Evolutionary conservation across 352 stramenopile species (phyloP), one percentile per base, ranked within the genome.

Genomic region (Globisporangium spinosum): DNA sequence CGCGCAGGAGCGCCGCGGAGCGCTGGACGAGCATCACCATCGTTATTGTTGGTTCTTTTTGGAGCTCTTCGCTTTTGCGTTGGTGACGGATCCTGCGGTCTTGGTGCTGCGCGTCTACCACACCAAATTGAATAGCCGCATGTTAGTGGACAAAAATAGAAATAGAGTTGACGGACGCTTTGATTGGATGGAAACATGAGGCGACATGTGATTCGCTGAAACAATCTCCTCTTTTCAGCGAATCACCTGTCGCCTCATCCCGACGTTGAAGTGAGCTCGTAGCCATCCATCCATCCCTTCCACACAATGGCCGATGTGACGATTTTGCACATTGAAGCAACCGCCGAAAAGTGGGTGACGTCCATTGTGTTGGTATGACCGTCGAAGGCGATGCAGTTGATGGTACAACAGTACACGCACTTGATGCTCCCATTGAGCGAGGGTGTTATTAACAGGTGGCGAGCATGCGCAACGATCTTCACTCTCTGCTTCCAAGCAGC

Each of bases 21-120:
- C 63, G 63, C 54, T 68, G 63, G 15, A 62, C 23, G 9, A 62
- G 38, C 63, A 62, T 62, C 34, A 45, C 51, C 47, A 58, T 61
- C 17, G 22, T n/a, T 62, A n/a, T 7, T 62, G 34, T 7, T 65
- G 13, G 2, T 64, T 27, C 5, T 29, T 45, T 15, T 45, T 15
- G 47, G 60, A 58, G 60, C 38, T 32, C 38, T 40, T 45, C 0
- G 20, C 12, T 22, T 38, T 15, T 58, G 12, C 23, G 29, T 40
- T 60, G 53, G 7, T 7, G 6, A 10, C 29, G 8, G 17, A 60
- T 60, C 17, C 17, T 60, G 55, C 17, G 55, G 55, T 45, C 25
- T 15, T 58, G 25, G 32, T 58, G 29, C 20, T 47, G 60, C 60
- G 60, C 27, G 40, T 65, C 60, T 40, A 29, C 40, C 35, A 40